Evolutionary conservation across 768 basidiomycete species (phyloP).

Genomic region (Mycena crocata): DNA sequence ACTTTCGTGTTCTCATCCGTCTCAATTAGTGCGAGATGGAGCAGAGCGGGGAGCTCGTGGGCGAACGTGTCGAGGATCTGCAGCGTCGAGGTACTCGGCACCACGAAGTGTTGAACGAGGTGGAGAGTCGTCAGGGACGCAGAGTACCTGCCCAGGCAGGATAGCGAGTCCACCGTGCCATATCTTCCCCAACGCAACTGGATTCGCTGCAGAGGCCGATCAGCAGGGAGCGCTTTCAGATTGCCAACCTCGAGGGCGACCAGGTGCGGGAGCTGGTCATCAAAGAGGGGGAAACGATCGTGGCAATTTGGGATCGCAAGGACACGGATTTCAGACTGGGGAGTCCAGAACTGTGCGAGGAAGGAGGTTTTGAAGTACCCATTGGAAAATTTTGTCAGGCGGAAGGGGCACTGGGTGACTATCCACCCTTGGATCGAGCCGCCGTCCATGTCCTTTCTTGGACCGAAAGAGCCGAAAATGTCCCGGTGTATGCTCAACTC

Average conservation of each 20-base stretch:
- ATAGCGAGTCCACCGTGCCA: not conserved
- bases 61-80: slow-evolving; percentile 9
- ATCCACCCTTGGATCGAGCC: slow-evolving; percentile 23
- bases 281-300: slow-evolving; percentile 6
- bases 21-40: slow-evolving; percentile 23
- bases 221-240: not conserved
- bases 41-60: slow-evolving; percentile 3
- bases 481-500: slow-evolving; percentile 4
- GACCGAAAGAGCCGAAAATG: not conserved
- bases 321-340: slow-evolving; percentile 20
- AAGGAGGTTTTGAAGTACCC: slow-evolving; percentile 17
- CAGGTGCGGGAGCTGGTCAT: slow-evolving; percentile 30
- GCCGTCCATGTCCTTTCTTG: not conserved
- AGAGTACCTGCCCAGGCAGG: slow-evolving; percentile 15
- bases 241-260: slow-evolving; percentile 23
- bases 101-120: slow-evolving; percentile 3
- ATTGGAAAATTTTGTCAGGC: slow-evolving; percentile 28
- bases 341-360: slow-evolving; percentile 21
- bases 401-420: slow-evolving; percentile 22
- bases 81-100: not conserved
- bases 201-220: slow-evolving; percentile 26
- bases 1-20: not conserved
- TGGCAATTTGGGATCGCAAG: slow-evolving; percentile 13
- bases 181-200: slow-evolving; percentile 13
- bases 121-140: slow-evolving; percentile 26